These are phyloP conservation scores for Arthromyces matolae DNA, from an alignment of 768 basidiomycete genomes.

Conservation along the genomic window DNA sequence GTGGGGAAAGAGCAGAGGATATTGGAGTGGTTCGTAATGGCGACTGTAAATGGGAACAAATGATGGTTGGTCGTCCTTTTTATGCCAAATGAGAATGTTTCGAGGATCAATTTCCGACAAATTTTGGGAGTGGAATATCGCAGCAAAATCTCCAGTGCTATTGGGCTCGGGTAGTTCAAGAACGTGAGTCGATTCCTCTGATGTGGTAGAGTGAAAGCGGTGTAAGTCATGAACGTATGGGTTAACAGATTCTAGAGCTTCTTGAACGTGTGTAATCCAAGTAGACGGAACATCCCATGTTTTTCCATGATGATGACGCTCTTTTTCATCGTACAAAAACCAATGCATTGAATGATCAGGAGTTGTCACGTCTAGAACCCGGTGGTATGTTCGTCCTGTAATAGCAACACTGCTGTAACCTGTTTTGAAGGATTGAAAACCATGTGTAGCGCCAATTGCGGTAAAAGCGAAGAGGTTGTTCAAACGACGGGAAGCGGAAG, in stretches of 20 bases:
- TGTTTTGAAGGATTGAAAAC: not conserved
- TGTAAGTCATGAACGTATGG: no score
- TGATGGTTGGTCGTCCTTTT: not conserved
- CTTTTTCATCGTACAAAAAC: not conserved
- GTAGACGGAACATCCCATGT: not conserved
- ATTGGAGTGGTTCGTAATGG: constrained; percentile 7
- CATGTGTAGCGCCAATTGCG: not conserved
- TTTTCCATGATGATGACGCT: not conserved
- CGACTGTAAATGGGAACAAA: constrained; percentile 1
- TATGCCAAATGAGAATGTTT: no score
- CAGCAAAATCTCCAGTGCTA: no score
- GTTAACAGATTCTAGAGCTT: no score
- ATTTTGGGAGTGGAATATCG: no score
- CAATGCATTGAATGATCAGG: not conserved
- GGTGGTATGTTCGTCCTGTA: not conserved
- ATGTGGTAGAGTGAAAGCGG: no score
- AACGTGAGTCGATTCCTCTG: no score
- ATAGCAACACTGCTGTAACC: not conserved
- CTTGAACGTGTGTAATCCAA: no score
- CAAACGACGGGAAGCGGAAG: not conserved
- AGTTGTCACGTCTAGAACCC: not conserved
- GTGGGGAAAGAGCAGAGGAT: constrained; percentile 2
- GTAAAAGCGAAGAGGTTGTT: not conserved
- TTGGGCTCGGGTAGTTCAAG: no score
- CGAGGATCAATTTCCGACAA: no score